Percentiles rank a stretch among this genome's conserved stretches.
These are phyloP conservation scores for Globisporangium carolinianum DNA, from an alignment of 352 stramenopile species.

Conservation along the genomic window DNA sequence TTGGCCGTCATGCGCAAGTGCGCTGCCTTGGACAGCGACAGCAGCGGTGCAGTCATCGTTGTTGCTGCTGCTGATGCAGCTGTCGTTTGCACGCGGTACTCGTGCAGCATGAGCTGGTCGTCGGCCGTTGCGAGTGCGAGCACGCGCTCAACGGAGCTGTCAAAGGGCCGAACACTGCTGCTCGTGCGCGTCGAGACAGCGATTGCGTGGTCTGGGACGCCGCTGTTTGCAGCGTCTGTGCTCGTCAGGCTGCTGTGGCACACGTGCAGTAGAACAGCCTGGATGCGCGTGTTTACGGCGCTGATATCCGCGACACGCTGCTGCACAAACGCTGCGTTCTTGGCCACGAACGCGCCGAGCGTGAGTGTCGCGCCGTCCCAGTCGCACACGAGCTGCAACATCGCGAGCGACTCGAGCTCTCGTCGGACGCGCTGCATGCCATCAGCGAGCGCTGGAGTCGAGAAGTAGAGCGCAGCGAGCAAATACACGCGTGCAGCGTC, in stretches of 20 bases:
- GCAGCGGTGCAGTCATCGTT: background rate
- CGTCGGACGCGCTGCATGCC: constrained; percentile 27
- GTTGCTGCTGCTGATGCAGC: background rate
- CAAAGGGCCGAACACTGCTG: constrained; percentile 56
- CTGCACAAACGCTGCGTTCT: constrained; percentile 23
- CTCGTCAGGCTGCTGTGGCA: constrained; percentile 33
- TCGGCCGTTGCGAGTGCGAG: constrained; percentile 44
- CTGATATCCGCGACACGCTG: constrained; percentile 17
- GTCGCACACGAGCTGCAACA: constrained; percentile 34
- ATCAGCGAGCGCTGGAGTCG: constrained; percentile 22
- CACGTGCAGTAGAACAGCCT: constrained; percentile 27
- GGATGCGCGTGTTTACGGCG: constrained; percentile 23
- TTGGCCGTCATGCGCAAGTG: constrained; percentile 14
- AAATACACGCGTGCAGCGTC: constrained; percentile 34
- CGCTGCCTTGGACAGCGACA: constrained; percentile 17
- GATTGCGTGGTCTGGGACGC: constrained; percentile 46
- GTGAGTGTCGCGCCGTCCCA: constrained; percentile 30
- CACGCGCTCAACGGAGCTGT: constrained; percentile 42
- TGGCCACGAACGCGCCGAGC: constrained; percentile 22
- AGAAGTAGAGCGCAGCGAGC: constrained; percentile 44
- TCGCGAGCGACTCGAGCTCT: constrained; percentile 24
- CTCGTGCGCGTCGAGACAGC: constrained; percentile 47
- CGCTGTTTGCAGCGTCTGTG: constrained; percentile 24
- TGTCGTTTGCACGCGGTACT: constrained; percentile 16
- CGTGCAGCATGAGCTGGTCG: constrained; percentile 33